Percentiles rank a stretch among this genome's conserved stretches.
Evolutionary conservation across 306 rosid genomes (phyloP).

Genomic region (Erythrophleum fordii): DNA sequence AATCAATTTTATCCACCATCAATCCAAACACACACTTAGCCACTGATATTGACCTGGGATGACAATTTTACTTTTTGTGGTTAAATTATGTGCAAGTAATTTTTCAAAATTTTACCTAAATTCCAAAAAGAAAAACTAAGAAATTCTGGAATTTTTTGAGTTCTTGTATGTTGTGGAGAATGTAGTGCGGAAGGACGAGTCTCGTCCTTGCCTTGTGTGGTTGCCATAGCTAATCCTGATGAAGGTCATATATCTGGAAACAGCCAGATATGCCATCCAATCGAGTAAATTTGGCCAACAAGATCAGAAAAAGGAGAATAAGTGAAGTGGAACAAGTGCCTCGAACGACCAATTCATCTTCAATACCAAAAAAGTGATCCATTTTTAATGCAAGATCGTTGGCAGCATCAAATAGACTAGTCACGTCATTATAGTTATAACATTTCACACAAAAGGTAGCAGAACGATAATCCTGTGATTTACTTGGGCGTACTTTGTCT

Average conservation of each 20-base stretch:
- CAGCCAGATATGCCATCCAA: slow-evolving; percentile 13
- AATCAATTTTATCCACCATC: too few relatives aligned
- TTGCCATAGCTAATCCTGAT: background rate
- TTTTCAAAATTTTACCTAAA: background rate
- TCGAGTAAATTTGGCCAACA: background rate
- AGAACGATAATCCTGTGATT: background rate
- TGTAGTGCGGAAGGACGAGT: background rate
- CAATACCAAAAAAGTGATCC: background rate
- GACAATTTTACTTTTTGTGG: too few relatives aligned
- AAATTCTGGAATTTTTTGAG: background rate
- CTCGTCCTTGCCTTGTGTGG: background rate
- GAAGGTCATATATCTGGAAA: background rate
- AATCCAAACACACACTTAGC: too few relatives aligned
- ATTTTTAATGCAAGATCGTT: background rate
- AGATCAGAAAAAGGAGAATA: background rate
- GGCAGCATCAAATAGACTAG: background rate
- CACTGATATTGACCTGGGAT: too few relatives aligned
- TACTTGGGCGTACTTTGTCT: slow-evolving; percentile 53
- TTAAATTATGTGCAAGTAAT: too few relatives aligned
- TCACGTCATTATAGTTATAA: background rate
- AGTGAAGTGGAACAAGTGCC: background rate
- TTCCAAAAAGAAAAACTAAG: background rate
- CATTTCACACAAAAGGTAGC: background rate
- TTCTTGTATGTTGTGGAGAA: background rate
- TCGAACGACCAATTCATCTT: background rate